Conservation (phyloP, 1,284 basidiomycete genomes). For the Vanrija humicola region DNA sequence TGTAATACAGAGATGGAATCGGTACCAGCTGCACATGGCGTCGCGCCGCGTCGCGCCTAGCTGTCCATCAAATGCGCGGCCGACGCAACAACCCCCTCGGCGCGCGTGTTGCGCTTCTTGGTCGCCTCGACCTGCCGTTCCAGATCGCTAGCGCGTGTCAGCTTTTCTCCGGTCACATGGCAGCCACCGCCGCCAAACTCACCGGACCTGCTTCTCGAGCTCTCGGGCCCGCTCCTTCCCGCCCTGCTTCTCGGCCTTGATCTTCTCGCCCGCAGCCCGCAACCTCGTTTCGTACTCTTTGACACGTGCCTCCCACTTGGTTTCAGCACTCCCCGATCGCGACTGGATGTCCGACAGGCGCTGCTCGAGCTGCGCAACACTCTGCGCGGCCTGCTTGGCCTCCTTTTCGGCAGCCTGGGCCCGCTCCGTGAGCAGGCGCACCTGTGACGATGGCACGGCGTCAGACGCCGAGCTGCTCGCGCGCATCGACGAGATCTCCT, state of each 20-base stretch:
- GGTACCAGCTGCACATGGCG: too few relatives aligned
- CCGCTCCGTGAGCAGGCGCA: constrained; percentile 65
- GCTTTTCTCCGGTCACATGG: background rate
- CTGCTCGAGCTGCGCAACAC: constrained; percentile 75
- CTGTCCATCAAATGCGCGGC: constrained; percentile 30
- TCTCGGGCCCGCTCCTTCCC: constrained; percentile 70
- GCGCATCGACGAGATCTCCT: constrained; percentile 1
- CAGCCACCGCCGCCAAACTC: constrained; percentile 10
- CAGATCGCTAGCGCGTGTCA: constrained; percentile 30
- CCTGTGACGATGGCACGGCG: constrained; percentile 58
- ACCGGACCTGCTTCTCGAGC: constrained; percentile 48
- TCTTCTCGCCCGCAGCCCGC: constrained; percentile 82
- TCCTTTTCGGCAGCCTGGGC: constrained; percentile 78
- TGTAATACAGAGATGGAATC: background rate
- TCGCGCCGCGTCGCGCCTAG: background rate
- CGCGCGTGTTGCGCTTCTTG: constrained; percentile 33
- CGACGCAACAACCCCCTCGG: constrained; percentile 39
- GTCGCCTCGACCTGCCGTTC: constrained; percentile 41
- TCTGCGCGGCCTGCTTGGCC: constrained; percentile 72
- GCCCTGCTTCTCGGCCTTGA: constrained; percentile 92
- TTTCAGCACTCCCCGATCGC: constrained; percentile 65
- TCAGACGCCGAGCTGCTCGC: constrained; percentile 48
- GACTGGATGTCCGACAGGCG: constrained; percentile 68
- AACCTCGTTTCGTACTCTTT: constrained; percentile 83
- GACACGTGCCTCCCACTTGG: constrained; percentile 87